phyloP scores from a whole-genome alignment of 2,329 filamentous ascomycete species.

The Xylariaceae sp. region DNA sequence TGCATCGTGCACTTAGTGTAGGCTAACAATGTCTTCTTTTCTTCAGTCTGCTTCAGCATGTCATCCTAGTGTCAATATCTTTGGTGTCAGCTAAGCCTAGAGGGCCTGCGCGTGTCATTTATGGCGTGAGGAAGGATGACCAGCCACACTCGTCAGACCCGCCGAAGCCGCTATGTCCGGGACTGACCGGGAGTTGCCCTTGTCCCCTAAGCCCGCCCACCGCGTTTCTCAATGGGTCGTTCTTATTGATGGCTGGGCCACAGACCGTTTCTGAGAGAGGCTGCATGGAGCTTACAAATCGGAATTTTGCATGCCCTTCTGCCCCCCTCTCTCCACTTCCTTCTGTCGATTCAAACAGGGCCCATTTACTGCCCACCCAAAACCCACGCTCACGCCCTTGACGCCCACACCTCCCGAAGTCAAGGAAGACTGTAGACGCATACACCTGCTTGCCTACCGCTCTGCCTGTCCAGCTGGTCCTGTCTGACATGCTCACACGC shows the following conservation, averaged over 20 bases:
- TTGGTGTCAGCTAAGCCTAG: too few relatives aligned
- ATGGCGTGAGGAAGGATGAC: not conserved
- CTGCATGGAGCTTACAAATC: conserved; percentile 43
- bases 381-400: conserved; percentile 2
- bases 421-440: conserved; percentile 13
- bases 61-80: too few relatives aligned
- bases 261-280: not conserved
- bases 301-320: conserved; percentile 38
- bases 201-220: not conserved
- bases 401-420: not conserved
- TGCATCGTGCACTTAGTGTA: too few relatives aligned
- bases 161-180: conserved; percentile 24
- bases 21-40: too few relatives aligned
- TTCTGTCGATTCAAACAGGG: conserved; percentile 21
- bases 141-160: not conserved
- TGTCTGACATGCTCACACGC: conserved; percentile 8
- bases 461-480: not conserved
- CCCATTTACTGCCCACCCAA: conserved; percentile 21
- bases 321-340: conserved; percentile 42
- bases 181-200: not conserved
- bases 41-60: too few relatives aligned
- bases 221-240: not conserved
- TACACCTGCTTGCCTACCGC: conserved; percentile 16
- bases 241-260: too few relatives aligned
- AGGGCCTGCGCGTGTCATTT: conserved; percentile 1